Conservation (phyloP, 2,329 filamentous ascomycete species). For the Tolypocladium inflatum region DNA sequence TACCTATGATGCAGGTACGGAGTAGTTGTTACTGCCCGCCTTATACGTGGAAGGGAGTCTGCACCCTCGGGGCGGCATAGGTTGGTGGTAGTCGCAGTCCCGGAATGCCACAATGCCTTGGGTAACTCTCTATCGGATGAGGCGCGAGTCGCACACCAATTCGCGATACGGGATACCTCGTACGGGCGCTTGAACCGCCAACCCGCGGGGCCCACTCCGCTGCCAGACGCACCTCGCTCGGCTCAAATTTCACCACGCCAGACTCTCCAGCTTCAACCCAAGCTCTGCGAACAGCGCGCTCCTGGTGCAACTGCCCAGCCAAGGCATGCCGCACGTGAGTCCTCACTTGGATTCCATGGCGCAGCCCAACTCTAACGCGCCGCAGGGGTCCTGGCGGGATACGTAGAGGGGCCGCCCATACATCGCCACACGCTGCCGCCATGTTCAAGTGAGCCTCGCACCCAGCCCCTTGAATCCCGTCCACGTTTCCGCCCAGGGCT, state of each 20-base stretch:
- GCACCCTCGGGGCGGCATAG: no score
- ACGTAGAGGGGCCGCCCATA: neutral
- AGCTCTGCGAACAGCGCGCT: neutral
- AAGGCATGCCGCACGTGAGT: neutral
- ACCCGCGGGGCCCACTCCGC: neutral
- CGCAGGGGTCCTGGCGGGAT: neutral
- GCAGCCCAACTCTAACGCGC: neutral
- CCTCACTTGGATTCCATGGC: neutral
- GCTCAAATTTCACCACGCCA: neutral
- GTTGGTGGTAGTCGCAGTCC: no score
- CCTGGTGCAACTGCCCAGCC: neutral
- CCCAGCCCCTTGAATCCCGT: neutral
- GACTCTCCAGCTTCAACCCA: neutral
- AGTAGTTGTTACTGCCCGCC: no score
- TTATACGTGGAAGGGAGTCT: no score
- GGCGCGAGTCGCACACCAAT: neutral
- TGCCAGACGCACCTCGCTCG: neutral
- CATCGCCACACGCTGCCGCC: neutral
- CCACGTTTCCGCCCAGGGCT: neutral
- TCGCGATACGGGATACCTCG: neutral
- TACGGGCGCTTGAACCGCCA: neutral
- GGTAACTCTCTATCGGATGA: neutral
- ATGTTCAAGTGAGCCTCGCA: conserved; percentile 8
- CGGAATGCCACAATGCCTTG: no score
- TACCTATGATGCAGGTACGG: no score